Evolutionary conservation across 1,139 yeast species (phyloP), one percentile per base, ranked within the genome.

Genomic region (Chernovozyma aurita): DNA sequence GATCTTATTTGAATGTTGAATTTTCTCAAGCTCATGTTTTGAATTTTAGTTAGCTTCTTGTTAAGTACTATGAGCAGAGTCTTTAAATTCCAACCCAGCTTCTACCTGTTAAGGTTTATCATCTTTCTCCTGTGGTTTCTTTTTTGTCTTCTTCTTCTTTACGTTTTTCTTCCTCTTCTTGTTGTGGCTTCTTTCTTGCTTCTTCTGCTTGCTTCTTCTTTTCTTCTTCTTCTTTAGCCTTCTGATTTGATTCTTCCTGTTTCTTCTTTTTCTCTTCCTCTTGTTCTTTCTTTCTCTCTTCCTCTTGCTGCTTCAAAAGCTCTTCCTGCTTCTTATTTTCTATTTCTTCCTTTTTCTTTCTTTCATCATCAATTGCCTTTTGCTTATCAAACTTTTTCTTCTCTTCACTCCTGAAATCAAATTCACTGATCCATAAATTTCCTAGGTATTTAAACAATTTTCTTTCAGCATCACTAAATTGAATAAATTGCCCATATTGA

Each of bases 361-460:
- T 30, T 12, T 16, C 24, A 22, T 37, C 28, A 15, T 31, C 24
- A 5, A 26, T 24, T n/a, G 15, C 37, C 25, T 34, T 30, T 28
- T 21, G 21, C 14, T 8, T 14, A 28, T 37, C 40, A 11, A 25
- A 4, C 17, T 18, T 13, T 24, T 30, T 24, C 22, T 37, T 33
- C 18, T 26, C 24, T 6, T 32, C 32, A 34, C 42, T 36, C 14
- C 44, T 30, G 28, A 37, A 41, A 17, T 41, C 44, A 33, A 40
- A 41, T 13, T 35, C 37, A 28, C 48, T 48, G 35, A 50, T 52
- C 68, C 69, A 62, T 12, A 58, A 45, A 16, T 52, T 52, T 13
- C 65, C 66, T 4, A 62, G 38, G 3, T 36, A 39, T n/a, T 43
- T 45, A 32, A 54, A 60, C 28, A 42, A 36, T 8, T 41, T 36